Conservation (phyloP, 1,139 yeast genomes). For the Sugiyamaella neomexicana region DNA sequence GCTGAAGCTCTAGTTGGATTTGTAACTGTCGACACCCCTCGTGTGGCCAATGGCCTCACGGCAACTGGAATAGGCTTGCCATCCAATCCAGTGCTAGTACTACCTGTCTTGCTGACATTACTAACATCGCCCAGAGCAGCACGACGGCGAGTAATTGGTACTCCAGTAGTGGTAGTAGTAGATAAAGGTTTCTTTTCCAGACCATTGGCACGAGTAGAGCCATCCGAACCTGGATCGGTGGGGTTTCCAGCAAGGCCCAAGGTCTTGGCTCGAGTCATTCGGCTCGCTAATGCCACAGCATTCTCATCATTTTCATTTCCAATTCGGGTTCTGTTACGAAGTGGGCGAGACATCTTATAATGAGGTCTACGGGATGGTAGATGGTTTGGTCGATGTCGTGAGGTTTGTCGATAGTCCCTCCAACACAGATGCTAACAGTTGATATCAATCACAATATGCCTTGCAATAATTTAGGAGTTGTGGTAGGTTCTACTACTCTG, state of each 20-base stretch:
- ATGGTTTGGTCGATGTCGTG: background rate
- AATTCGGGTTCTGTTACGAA: background rate
- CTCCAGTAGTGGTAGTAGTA: background rate
- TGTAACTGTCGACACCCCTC: constrained; percentile 6
- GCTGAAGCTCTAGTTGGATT: constrained; percentile 12
- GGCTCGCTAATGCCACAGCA: background rate
- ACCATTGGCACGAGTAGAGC: background rate
- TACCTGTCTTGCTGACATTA: constrained; percentile 30
- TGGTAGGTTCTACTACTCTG: background rate
- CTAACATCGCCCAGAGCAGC: constrained; percentile 40
- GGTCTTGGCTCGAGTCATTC: background rate
- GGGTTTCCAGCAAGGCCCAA: background rate
- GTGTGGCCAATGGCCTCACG: constrained; percentile 10
- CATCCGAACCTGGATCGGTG: background rate
- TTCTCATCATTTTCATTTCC: constrained; percentile 12
- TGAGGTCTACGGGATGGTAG: no score
- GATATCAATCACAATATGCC: no score
- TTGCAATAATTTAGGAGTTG: no score
- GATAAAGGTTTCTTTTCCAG: background rate
- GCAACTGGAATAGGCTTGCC: constrained; percentile 6
- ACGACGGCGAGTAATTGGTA: constrained; percentile 37
- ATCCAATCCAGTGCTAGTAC: background rate
- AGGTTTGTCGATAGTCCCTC: background rate
- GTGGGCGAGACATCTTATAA: constrained; percentile 9
- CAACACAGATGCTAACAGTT: no score